Evolutionary conservation across 257 asterid genomes (phyloP), one percentile per base, ranked within the genome.

Genomic region (Solanum bulbocastanum): DNA sequence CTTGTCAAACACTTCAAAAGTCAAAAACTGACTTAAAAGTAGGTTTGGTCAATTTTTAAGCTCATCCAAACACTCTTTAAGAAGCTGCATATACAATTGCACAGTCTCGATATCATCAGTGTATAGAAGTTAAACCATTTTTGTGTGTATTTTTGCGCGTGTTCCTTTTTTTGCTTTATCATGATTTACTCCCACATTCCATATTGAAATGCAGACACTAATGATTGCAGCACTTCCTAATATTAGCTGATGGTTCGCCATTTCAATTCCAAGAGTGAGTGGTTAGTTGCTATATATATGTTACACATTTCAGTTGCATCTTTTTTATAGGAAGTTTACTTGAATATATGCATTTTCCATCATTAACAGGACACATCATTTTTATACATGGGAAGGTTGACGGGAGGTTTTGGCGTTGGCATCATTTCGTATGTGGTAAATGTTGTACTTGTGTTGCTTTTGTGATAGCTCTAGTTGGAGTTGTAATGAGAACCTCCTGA

Each of bases 381-480:
- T 94, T 91, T 96, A 85, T 95, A 92, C 90, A 94, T 94, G 98
- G 99, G 99, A 91, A 94, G 99, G 87, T 90, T 96, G 92, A 84
- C 95, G 89, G 96, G 87, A 92, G 98, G 99, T 39, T 94, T 95
- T 89, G 98, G 99, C 3, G 98, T 96, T 32, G 98, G 99, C 89
- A 92, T 96, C 83, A 96, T 96, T 56, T 96, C 98, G 79, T 96
- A 94, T 88, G 93, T 98, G 94, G 99, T 96, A 92, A 89, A 42
- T 88, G 76, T 40, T 76, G 76, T 69, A 40, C 35, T 23, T 76
- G 60, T 13, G 2, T 76, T 39, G 20, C 14, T 40, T 75, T n/a
- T 40, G 36, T 13, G 60, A 13, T 14, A 76, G 33, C 83, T 76
- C 83, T 76, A 39, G 58, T 76, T 76, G 22, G 58, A 76, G 83